Percentiles rank a stretch among this genome's conserved stretches.
These are phyloP conservation scores for Cochlearia excelsa DNA, from an alignment of 345 rosid species.

Conservation along the genomic window DNA sequence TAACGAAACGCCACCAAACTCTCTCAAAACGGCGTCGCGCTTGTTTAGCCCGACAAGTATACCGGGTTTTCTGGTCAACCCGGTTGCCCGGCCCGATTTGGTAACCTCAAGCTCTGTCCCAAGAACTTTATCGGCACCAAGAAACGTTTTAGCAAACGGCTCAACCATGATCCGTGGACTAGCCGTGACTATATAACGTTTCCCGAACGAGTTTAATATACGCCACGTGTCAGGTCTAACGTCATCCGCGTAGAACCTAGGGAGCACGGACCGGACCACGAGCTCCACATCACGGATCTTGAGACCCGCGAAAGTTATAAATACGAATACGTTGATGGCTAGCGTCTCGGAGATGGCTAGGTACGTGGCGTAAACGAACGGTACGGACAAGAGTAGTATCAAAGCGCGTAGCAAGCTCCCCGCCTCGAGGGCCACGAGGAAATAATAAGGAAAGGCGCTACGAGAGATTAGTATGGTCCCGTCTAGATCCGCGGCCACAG, in stretches of 20 bases:
- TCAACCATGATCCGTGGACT: constrained; percentile 86
- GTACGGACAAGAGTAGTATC: constrained; percentile 57
- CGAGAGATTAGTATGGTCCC: constrained; percentile 77
- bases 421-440: constrained; percentile 87
- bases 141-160: constrained; percentile 61
- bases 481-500: constrained; percentile 75
- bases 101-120: constrained; percentile 76
- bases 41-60: constrained; percentile 61
- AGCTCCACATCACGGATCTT: constrained; percentile 68
- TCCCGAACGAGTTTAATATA: constrained; percentile 76
- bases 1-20: constrained; percentile 47
- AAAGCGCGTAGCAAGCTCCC: constrained; percentile 71
- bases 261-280: constrained; percentile 73
- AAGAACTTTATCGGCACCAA: constrained; percentile 77
- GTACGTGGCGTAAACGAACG: constrained; percentile 66
- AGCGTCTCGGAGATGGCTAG: constrained; percentile 59
- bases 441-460: constrained; percentile 79
- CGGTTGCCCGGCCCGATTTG: constrained; percentile 75
- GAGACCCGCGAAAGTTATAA: constrained; percentile 67
- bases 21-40: constrained; percentile 56
- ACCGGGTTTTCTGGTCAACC: constrained; percentile 68
- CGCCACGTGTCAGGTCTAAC: constrained; percentile 82
- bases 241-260: constrained; percentile 80
- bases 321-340: constrained; percentile 62
- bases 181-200: constrained; percentile 67